Percentiles rank a stretch among this genome's conserved stretches.
These are phyloP conservation scores for Agrocybe chaxingu DNA, from an alignment of 768 basidiomycete genomes.

Conservation along the genomic window DNA sequence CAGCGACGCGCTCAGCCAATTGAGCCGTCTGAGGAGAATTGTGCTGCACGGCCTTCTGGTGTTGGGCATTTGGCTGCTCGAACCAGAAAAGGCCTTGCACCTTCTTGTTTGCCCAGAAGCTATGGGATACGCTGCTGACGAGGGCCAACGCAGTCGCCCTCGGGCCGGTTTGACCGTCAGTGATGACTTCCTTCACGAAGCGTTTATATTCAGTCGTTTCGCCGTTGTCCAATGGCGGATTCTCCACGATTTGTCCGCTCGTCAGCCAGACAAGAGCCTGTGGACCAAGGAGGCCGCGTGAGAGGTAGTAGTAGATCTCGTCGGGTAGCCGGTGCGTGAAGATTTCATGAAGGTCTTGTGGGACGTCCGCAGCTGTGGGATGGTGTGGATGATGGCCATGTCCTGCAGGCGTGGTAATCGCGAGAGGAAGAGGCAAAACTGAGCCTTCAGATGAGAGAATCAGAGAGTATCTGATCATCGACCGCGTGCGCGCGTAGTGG, in stretches of 20 bases:
- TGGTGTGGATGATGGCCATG: slow-evolving; percentile 59
- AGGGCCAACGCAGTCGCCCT: slow-evolving; percentile 89
- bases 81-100: slow-evolving; percentile 79
- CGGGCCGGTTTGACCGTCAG: slow-evolving; percentile 91
- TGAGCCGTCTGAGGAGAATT: slow-evolving; percentile 77
- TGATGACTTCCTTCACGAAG: slow-evolving; percentile 94
- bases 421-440: slow-evolving; percentile 79
- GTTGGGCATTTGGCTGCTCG: slow-evolving; percentile 50
- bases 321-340: slow-evolving; percentile 94
- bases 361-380: slow-evolving; percentile 84
- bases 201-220: slow-evolving; percentile 93
- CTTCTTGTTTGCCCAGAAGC: slow-evolving; percentile 76
- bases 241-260: slow-evolving; percentile 79
- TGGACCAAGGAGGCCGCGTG: slow-evolving; percentile 84
- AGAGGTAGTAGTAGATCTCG: slow-evolving; percentile 95
- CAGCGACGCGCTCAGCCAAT: slow-evolving; percentile 81
- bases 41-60: slow-evolving; percentile 63
- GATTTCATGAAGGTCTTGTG: slow-evolving; percentile 87
- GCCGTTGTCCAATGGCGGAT: slow-evolving; percentile 89
- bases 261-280: slow-evolving; percentile 95
- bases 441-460: slow-evolving; percentile 85
- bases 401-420: slow-evolving; percentile 46
- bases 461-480: slow-evolving; percentile 90
- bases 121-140: slow-evolving; percentile 74
- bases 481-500: slow-evolving; percentile 82